Conservation (phyloP, 192 early-diverging fungal species). For the Linnemannia elongata region DNA sequence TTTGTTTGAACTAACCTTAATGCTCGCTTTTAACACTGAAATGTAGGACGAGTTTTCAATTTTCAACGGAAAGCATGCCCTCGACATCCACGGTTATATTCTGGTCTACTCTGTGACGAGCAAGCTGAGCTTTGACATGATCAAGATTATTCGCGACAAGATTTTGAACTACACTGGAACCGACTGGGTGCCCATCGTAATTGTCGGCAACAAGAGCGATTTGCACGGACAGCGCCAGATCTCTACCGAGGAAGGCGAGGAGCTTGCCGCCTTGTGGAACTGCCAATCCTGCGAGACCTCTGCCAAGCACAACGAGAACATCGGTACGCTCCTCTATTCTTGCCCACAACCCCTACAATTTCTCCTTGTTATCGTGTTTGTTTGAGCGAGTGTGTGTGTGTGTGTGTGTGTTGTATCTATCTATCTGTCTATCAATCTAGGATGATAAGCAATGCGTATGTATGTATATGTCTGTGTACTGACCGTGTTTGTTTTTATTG, state of each 20-base stretch:
- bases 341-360: background rate
- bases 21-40: background rate
- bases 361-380: background rate
- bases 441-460: background rate
- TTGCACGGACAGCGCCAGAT: conserved; percentile 84
- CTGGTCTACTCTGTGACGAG: conserved; percentile 94
- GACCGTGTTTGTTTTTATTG: background rate
- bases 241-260: conserved; percentile 80
- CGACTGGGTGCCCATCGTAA: conserved; percentile 89
- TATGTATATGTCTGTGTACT: background rate
- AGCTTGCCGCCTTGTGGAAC: conserved; percentile 84
- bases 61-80: conserved; percentile 89
- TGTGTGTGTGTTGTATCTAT: background rate
- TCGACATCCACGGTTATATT: conserved; percentile 95
- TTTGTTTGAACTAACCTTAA: background rate
- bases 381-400: background rate
- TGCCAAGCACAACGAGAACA: conserved; percentile 93
- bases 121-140: conserved; percentile 90
- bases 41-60: conserved; percentile 93
- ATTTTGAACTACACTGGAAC: conserved; percentile 93
- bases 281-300: conserved; percentile 92
- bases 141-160: conserved; percentile 91
- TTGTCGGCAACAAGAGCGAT: conserved; percentile 96
- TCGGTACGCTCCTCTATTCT: conserved; percentile 63
- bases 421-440: background rate